Evolutionary conservation across 768 basidiomycete species (phyloP).

Genomic region (Kondoa subrosea): DNA sequence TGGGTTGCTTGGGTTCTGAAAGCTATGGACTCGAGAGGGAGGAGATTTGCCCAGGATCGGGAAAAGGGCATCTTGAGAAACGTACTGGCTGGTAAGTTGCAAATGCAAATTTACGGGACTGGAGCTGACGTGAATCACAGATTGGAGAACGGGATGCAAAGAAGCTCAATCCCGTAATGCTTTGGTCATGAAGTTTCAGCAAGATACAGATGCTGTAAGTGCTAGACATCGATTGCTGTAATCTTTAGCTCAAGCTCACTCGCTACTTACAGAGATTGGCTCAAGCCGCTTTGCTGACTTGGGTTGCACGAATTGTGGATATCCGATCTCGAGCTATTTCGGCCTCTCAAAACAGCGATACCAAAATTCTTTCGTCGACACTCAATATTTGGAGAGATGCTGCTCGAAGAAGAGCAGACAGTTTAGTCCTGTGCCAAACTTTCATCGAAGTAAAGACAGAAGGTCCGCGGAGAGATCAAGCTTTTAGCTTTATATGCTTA

Average conservation of each 20-base stretch:
- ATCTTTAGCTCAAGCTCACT: not conserved
- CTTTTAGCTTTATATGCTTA: not conserved
- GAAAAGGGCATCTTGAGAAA: not conserved
- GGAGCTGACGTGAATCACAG: constrained; percentile 1
- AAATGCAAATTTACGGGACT: not conserved
- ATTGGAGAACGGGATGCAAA: not conserved
- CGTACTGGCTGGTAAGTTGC: constrained; percentile 1
- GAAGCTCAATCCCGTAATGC: not conserved
- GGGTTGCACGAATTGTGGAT: constrained; percentile 10
- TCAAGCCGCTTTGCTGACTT: constrained; percentile 6
- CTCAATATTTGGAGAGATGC: constrained; percentile 4
- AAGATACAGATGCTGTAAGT: constrained; percentile 8
- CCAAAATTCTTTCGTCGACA: not conserved
- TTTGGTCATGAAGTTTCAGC: constrained; percentile 3
- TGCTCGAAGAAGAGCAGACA: constrained; percentile 1
- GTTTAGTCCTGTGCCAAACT: constrained; percentile 6
- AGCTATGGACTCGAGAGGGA: not conserved
- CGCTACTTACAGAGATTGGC: constrained; percentile 6
- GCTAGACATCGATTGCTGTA: not conserved
- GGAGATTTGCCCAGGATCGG: not conserved
- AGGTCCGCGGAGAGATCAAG: constrained; percentile 1
- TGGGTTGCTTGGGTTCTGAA: constrained; percentile 3
- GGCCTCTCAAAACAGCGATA: not conserved
- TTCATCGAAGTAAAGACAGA: constrained; percentile 15
- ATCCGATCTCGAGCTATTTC: constrained; percentile 6